These are phyloP conservation scores for Melaleuca quinquenervia DNA, from an alignment of 345 rosid genomes.

Conservation along the genomic window DNA sequence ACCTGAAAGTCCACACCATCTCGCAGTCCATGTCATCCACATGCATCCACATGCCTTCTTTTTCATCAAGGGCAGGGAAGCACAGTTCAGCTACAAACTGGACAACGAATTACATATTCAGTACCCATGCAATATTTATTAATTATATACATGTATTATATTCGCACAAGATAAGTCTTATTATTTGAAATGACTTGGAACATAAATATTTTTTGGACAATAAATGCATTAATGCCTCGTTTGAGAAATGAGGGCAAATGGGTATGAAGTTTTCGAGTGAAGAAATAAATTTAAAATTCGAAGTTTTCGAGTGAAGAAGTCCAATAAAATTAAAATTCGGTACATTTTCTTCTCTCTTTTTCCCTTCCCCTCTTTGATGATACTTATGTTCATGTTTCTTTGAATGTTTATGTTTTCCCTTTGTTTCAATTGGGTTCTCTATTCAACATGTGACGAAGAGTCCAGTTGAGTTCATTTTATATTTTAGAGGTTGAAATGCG, in stretches of 20 bases:
- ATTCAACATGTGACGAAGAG: neutral
- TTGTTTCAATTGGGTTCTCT: neutral
- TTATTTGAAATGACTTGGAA: neutral
- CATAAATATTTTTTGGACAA: neutral
- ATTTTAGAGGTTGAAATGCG: neutral
- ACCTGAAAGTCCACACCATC: neutral
- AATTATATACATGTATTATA: neutral
- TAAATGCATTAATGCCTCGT: neutral
- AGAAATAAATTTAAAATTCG: neutral
- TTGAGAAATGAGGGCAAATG: neutral
- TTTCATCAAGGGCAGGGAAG: neutral
- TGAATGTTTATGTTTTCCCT: neutral
- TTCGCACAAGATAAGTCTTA: neutral
- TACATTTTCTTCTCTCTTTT: neutral
- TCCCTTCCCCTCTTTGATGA: neutral
- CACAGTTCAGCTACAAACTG: neutral
- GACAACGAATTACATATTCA: neutral
- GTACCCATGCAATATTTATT: neutral
- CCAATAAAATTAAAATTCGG: too few relatives aligned
- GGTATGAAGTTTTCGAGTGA: neutral
- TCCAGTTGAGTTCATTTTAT: neutral
- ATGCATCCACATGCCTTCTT: neutral
- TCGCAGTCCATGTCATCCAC: neutral
- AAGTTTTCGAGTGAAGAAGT: too few relatives aligned
- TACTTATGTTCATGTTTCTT: neutral